A percentile compares a stretch with the other conserved stretches of the same genome.
phyloP scores from a whole-genome alignment of 2,329 filamentous ascomycete species.

The Trichoderma polysporum region DNA sequence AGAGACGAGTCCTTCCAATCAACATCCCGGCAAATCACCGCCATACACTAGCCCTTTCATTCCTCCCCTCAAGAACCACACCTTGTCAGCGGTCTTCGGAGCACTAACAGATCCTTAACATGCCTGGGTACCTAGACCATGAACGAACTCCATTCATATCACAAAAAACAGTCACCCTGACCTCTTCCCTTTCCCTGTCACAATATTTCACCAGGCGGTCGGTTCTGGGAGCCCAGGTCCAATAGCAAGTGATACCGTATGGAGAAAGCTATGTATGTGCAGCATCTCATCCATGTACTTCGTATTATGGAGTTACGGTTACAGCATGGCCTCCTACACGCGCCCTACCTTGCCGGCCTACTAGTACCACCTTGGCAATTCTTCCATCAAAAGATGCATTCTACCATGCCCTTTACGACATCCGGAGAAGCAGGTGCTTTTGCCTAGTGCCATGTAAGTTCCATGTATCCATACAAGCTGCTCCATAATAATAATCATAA shows the following conservation, averaged over 20 bases:
- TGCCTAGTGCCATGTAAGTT: background rate
- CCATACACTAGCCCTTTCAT: background rate
- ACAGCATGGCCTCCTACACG: background rate
- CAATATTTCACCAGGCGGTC: too few species aligned
- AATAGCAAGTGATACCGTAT: too few species aligned
- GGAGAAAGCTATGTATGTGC: too few species aligned
- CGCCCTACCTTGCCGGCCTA: background rate
- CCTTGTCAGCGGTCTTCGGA: background rate
- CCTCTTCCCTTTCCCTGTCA: too few species aligned
- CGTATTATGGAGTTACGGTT: background rate
- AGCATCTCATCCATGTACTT: background rate
- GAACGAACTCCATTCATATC: too few species aligned
- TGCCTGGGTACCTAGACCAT: too few species aligned
- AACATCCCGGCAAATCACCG: background rate
- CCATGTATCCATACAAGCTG: background rate
- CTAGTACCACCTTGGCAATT: background rate
- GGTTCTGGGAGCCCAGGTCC: too few species aligned
- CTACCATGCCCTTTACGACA: background rate
- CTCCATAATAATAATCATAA: background rate
- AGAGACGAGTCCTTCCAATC: too few species aligned
- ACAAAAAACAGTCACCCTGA: too few species aligned
- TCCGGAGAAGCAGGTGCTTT: slow-evolving; percentile 5
- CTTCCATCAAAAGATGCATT: slow-evolving; percentile 7
- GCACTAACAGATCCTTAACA: too few species aligned
- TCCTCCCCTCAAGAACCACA: background rate